Evolutionary conservation across 352 stramenopile genomes (phyloP).

Genomic region (Pythium phragmiticola): DNA sequence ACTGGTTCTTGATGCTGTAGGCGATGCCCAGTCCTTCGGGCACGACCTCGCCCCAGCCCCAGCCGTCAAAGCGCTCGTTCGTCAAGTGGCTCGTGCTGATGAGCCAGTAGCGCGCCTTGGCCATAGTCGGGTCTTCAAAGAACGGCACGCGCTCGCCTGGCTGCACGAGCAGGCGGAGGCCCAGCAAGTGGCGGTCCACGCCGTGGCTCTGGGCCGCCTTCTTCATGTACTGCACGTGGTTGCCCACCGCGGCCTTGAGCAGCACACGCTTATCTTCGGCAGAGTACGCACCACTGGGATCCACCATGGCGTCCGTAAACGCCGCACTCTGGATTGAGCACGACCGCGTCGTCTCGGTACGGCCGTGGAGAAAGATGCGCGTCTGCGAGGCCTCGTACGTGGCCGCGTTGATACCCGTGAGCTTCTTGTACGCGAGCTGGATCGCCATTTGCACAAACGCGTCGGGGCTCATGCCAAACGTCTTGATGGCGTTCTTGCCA

Average conservation of each 20-base stretch:
- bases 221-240: conserved; percentile 67
- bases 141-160: conserved; percentile 55
- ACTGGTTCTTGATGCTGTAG: conserved; percentile 79
- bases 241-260: conserved; percentile 4
- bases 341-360: conserved; percentile 90
- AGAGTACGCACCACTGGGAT: conserved; percentile 31
- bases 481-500: conserved; percentile 88
- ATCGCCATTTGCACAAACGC: conserved; percentile 95
- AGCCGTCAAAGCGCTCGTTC: conserved; percentile 82
- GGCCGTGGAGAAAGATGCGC: conserved; percentile 92
- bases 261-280: conserved; percentile 22
- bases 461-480: conserved; percentile 90
- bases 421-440: conserved; percentile 90
- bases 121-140: conserved; percentile 72
- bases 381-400: conserved; percentile 97
- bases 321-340: conserved; percentile 76
- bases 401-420: conserved; percentile 54
- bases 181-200: conserved; percentile 94
- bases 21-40: conserved; percentile 75
- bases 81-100: conserved; percentile 82
- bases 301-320: conserved; percentile 87
- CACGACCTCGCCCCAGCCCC: conserved; percentile 83
- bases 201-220: conserved; percentile 72
- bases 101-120: conserved; percentile 65
- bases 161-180: conserved; percentile 67